Base-by-base conservation (phyloP, 352 stramenopile species). In the Elongisporangium undulatum region DNA sequence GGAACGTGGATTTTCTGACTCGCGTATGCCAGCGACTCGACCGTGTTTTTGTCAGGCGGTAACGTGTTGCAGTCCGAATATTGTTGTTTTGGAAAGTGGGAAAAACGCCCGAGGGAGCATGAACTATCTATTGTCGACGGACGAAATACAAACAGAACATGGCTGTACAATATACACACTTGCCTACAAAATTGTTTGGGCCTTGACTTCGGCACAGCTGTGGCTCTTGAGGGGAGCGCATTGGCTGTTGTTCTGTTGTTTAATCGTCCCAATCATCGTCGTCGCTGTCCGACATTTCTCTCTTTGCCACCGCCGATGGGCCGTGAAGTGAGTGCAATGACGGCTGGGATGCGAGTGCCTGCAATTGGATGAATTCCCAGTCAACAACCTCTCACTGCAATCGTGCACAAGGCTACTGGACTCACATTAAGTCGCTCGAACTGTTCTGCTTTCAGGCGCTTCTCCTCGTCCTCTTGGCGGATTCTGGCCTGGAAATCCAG, bases 241-340 rank as follows among this genome's bases (percentile, higher is more conserved):
- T 13, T 39, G 34, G 61, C n/a, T 38, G 10, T n/a, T n/a, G n/a
- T n/a, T n/a, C n/a, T n/a, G n/a, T n/a, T n/a, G n/a, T 49, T 85
- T 62, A 94, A 60, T 94, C 82, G 56, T 94, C 85, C 85, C 85
- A 94, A 55, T 92, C 85, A 55, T 92, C 85, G 38, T 92, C 81
- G 50, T 92, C 85, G 56, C 82, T 90, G 54, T 92, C 75, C n/a
- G 55, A 48, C n/a, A 71, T 69, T 13, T 77, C 61, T 17, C 39
- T 48, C 24, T 48, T 45, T 54, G 67, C 56, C 56, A 59, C 24
- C 13, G 54, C 54, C 10, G 49, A 29, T 49, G 51, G 50, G 45
- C 77, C 73, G 15, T 77, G 72, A n/a, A 67, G 67, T 13, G 74
- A 68, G 62, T 94, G 82, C 39, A 94, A 67, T 22, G 85, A 87